Evolutionary conservation across 148 eudicot genomes (phyloP).

Genomic region (Tetragonia tetragonoides): DNA sequence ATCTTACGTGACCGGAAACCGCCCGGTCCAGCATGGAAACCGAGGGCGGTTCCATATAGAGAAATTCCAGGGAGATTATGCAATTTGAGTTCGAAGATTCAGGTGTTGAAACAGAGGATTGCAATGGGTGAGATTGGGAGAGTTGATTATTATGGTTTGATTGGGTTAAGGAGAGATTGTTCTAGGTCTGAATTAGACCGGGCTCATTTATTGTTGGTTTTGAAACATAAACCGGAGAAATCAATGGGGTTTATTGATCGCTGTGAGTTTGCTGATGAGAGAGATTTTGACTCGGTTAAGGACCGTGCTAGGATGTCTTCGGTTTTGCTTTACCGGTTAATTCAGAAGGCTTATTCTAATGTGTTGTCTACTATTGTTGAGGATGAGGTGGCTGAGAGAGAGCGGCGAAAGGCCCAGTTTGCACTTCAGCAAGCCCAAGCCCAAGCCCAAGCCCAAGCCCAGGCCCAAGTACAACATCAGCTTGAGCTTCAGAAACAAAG

Average conservation of each 20-base stretch:
- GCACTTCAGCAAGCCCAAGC: constrained; percentile 44
- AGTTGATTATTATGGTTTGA: constrained; percentile 74
- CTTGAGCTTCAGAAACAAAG: not conserved
- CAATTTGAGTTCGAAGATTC: constrained; percentile 50
- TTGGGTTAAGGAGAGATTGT: constrained; percentile 81
- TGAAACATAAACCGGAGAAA: constrained; percentile 87
- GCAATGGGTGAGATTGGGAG: constrained; percentile 76
- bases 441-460: constrained; percentile 25
- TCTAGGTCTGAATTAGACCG: constrained; percentile 85
- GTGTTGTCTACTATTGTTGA: constrained; percentile 46
- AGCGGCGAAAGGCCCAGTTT: constrained; percentile 51
- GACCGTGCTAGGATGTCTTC: constrained; percentile 73
- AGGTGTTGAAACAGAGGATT: constrained; percentile 66
- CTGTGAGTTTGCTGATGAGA: constrained; percentile 70
- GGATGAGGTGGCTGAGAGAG: constrained; percentile 58
- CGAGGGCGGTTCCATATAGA: constrained; percentile 52
- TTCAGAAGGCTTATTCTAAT: constrained; percentile 66
- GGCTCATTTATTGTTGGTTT: constrained; percentile 67
- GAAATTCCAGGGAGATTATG: constrained; percentile 78
- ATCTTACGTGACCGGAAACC: constrained; percentile 69
- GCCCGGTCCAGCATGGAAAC: constrained; percentile 87
- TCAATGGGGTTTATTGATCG: constrained; percentile 64
- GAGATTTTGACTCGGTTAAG: constrained; percentile 57
- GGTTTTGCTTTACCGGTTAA: constrained; percentile 58
- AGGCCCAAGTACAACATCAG: constrained; percentile 13